phyloP scores from a whole-genome alignment of 2,329 filamentous ascomycete genomes.

The Sarocladiaceae sp. region DNA sequence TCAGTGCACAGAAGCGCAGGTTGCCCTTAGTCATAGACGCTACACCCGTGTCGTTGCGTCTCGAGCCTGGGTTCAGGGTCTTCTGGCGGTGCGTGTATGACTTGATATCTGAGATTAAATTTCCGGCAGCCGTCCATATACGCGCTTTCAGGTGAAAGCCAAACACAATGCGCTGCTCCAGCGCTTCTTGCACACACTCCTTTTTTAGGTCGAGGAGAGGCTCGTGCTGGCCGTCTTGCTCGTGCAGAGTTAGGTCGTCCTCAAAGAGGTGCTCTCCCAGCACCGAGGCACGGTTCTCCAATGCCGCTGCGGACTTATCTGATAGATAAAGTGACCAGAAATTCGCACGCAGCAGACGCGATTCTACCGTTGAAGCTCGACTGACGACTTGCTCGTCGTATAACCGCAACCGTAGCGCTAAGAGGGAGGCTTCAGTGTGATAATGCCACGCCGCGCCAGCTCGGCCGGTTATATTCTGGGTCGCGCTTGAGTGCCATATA shows the following conservation, averaged over 20 bases:
- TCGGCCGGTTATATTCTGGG: slow-evolving; percentile 12
- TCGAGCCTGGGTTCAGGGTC: too few relatives aligned
- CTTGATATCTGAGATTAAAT: too few relatives aligned
- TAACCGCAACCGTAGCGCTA: slow-evolving; percentile 9
- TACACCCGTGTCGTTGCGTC: too few relatives aligned
- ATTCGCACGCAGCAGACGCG: slow-evolving; percentile 11
- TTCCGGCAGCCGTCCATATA: too few relatives aligned
- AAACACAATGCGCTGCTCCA: too few relatives aligned
- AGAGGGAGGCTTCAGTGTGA: slow-evolving; percentile 5
- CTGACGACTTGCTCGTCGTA: slow-evolving; percentile 12
- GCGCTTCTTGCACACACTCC: too few relatives aligned
- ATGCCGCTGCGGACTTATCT: slow-evolving; percentile 6
- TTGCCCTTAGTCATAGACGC: too few relatives aligned
- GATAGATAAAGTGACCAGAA: slow-evolving; percentile 13
- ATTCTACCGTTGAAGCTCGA: background rate
- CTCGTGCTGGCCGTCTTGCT: too few relatives aligned
- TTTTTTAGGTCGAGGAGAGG: too few relatives aligned
- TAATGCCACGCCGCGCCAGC: slow-evolving; percentile 8
- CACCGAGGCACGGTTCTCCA: background rate
- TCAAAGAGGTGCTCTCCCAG: background rate
- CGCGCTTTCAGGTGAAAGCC: too few relatives aligned
- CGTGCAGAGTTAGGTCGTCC: background rate
- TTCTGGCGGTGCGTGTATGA: too few relatives aligned
- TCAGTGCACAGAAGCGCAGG: too few relatives aligned
- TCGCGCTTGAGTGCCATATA: slow-evolving; percentile 10